Base-by-base conservation (phyloP, 2,329 filamentous ascomycete species). In the Arthrinium puccinioides region DNA sequence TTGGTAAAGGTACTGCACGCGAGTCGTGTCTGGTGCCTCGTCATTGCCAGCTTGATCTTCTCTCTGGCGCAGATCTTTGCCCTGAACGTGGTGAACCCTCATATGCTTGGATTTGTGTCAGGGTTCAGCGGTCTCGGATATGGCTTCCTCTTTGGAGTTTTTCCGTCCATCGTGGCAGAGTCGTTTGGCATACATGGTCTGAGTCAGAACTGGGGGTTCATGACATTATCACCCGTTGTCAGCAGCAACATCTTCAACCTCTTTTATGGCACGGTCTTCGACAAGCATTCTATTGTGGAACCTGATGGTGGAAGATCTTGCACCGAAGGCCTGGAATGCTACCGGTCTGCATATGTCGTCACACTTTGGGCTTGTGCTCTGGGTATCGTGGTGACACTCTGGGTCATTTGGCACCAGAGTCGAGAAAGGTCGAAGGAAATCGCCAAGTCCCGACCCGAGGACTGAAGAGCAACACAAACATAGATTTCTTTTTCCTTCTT, bases 121-220 rank as follows among this genome's bases (percentile, higher is more conserved):
- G 76, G 80, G 1, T 72, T 94, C 16, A 94, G 85, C 0, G 92
- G 92, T 0, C 67, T 97, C 1, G 89, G 81, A 2, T 98, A 98
- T 57, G 92, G 92, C 3, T 87, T 94, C 46, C 71, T 97, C 1
- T 97, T 97, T 48, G 92, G 92, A 23, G 89, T 95, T 15, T 95
- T 86, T 59, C 92, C 92, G 1, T 89, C 88, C 10, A 79, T 97
- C 14, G 76, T 86, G 9, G 87, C 89, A 6, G 89, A 97, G 56
- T 82, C 84, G 0, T 98, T 98, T 57, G 92, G 92, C 7, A 84
- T 96, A 19, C 75, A 82, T 43, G 90, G 89, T 2, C 70, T 98
- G 32, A 88, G 84, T 38, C 87, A 95, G 55, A 98, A 97, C 54
- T 98, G 92, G 90, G 92, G 92, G 11, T 83, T 84, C 50, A 94